A percentile compares a stretch with the other conserved stretches of the same genome.
Evolutionary conservation across 257 asterid genomes (phyloP).

Genomic region (Solanum chmielewskii): DNA sequence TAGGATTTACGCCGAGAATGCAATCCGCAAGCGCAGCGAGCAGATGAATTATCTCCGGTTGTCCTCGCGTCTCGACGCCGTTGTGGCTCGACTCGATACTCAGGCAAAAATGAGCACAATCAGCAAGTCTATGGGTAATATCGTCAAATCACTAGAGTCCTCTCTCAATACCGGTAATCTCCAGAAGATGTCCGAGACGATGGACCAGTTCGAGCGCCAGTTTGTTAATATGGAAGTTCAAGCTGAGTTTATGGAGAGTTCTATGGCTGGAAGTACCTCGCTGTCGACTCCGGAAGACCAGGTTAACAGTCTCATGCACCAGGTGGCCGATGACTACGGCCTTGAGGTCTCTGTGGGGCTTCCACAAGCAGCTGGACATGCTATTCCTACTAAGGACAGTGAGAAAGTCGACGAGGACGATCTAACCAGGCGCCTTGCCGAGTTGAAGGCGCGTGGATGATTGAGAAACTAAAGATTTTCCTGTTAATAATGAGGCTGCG

Average conservation of each 20-base stretch:
- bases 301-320: constrained; percentile 89
- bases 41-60: constrained; percentile 96
- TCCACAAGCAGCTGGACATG: constrained; percentile 81
- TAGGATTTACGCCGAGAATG: constrained; percentile 95
- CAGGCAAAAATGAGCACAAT: constrained; percentile 87
- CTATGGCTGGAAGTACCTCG: constrained; percentile 98
- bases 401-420: constrained; percentile 97
- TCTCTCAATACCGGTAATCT: constrained; percentile 67
- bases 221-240: constrained; percentile 98
- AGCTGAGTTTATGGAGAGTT: constrained; percentile 98
- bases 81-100: constrained; percentile 91
- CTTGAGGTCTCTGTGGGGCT: constrained; percentile 91
- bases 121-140: constrained; percentile 75
- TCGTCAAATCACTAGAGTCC: constrained; percentile 84
- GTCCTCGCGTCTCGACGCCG: constrained; percentile 90
- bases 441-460: constrained; percentile 90
- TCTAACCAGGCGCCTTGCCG: constrained; percentile 87
- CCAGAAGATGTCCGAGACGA: constrained; percentile 97
- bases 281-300: constrained; percentile 92
- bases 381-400: constrained; percentile 33
- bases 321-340: constrained; percentile 96
- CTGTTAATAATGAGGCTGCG: background rate
- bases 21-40: constrained; percentile 90
- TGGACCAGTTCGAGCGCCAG: constrained; percentile 90
- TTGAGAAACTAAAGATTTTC: background rate